These are phyloP conservation scores for Primulina huaijiensis DNA, from an alignment of 257 asterid genomes.

Conservation along the genomic window DNA sequence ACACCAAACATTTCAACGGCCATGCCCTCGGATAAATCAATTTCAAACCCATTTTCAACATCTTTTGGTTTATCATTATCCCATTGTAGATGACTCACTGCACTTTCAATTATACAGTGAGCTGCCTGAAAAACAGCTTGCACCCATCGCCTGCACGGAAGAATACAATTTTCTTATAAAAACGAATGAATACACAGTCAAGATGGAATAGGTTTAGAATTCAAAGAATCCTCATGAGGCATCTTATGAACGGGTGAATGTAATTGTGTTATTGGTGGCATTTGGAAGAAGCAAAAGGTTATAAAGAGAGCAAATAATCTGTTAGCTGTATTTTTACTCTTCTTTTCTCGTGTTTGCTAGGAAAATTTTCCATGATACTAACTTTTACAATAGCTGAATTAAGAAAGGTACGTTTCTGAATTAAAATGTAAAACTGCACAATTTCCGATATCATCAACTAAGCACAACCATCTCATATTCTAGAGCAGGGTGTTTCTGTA, in stretches of 20 bases:
- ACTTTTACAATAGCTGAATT: background rate
- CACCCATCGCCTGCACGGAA: constrained; percentile 72
- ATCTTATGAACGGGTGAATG: background rate
- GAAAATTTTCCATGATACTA: background rate
- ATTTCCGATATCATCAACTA: background rate
- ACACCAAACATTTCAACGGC: constrained; percentile 72
- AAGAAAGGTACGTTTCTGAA: background rate
- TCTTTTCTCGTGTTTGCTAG: background rate
- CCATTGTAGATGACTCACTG: constrained; percentile 19
- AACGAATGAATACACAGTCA: background rate
- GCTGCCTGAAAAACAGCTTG: constrained; percentile 73
- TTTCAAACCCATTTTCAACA: constrained; percentile 37
- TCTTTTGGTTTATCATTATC: constrained; percentile 29
- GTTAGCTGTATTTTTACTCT: background rate
- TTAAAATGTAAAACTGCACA: constrained; percentile 1
- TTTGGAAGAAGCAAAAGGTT: background rate
- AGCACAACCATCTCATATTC: background rate
- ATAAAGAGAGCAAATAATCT: background rate
- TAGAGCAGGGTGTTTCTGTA: background rate
- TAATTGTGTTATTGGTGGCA: background rate
- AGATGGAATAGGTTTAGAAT: background rate
- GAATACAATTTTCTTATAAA: background rate
- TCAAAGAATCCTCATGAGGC: background rate
- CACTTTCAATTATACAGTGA: constrained; percentile 30
- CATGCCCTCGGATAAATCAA: constrained; percentile 80